phyloP scores from a whole-genome alignment of 2,329 filamentous ascomycete genomes.

The Cryphonectria carpinicola region DNA sequence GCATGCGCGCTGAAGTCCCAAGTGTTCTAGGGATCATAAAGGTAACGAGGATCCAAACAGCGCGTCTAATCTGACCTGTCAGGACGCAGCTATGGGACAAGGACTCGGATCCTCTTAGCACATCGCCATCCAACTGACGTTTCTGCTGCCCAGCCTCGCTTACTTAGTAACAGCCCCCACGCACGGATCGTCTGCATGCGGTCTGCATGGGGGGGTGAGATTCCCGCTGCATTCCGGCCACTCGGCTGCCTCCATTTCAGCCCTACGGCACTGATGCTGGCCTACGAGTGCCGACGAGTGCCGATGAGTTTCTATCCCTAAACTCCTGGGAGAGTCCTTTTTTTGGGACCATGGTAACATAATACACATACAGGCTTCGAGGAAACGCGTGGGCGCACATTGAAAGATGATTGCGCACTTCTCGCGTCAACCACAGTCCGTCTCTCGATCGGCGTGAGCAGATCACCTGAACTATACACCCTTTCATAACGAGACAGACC shows the following conservation, averaged over 20 bases:
- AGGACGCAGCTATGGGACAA: slow-evolving; percentile 12
- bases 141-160: slow-evolving; percentile 15
- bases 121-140: slow-evolving; percentile 24
- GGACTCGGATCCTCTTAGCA: slow-evolving; percentile 18
- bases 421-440: background rate
- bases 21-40: background rate
- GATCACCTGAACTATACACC: background rate
- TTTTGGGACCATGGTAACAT: background rate
- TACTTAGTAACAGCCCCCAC: slow-evolving; percentile 19
- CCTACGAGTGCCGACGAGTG: background rate
- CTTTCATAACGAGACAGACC: background rate
- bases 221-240: slow-evolving; percentile 18
- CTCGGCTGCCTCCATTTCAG: slow-evolving; percentile 20
- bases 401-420: background rate
- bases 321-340: background rate
- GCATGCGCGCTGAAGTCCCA: background rate
- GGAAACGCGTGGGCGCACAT: background rate
- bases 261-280: slow-evolving; percentile 23
- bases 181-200: background rate
- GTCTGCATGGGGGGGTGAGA: background rate
- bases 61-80: slow-evolving; percentile 15
- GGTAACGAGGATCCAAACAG: background rate
- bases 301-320: background rate
- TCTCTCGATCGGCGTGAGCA: background rate
- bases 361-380: background rate